Evolutionary conservation across 2,329 filamentous ascomycete species (phyloP).

Genomic region (Calonectria honghensis): DNA sequence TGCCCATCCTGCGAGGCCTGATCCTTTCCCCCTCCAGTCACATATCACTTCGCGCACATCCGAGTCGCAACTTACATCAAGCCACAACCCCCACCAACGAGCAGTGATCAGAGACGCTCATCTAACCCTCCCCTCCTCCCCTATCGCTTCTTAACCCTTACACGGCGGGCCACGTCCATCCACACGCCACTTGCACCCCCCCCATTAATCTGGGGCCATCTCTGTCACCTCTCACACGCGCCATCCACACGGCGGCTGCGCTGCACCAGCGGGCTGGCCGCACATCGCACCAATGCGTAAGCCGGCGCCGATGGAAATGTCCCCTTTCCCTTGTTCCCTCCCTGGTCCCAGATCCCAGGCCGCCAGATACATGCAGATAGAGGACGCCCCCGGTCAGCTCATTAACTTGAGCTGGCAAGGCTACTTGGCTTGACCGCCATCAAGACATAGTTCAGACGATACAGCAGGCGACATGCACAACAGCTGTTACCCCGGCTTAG

Average conservation of each 20-base stretch:
- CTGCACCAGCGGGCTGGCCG: constrained; percentile 35
- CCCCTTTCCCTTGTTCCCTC: constrained; percentile 23
- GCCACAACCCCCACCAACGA: constrained; percentile 3
- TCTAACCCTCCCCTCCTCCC: constrained; percentile 9
- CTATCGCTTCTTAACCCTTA: constrained; percentile 1
- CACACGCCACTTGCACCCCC: constrained; percentile 26
- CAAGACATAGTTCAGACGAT: constrained; percentile 20
- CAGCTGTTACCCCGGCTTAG: constrained; percentile 39
- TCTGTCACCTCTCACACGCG: constrained; percentile 32
- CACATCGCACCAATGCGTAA: constrained; percentile 38
- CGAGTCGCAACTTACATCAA: constrained; percentile 18
- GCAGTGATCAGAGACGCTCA: constrained; percentile 5
- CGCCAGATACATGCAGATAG: constrained; percentile 19
- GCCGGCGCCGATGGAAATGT: constrained; percentile 33
- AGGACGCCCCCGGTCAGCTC: constrained; percentile 28
- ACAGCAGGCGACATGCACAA: constrained; percentile 25
- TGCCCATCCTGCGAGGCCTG: background rate
- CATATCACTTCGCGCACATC: constrained; percentile 9
- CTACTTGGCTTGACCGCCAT: constrained; percentile 34
- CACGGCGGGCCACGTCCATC: constrained; percentile 16
- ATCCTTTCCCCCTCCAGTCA: constrained; percentile 3
- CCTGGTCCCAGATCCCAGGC: constrained; percentile 29
- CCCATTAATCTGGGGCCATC: constrained; percentile 29
- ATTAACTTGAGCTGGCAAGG: constrained; percentile 33
- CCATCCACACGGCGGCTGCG: constrained; percentile 27